Evolutionary conservation across 2,329 filamentous ascomycete genomes (phyloP).

Genomic region (Talaromyces sp.): DNA sequence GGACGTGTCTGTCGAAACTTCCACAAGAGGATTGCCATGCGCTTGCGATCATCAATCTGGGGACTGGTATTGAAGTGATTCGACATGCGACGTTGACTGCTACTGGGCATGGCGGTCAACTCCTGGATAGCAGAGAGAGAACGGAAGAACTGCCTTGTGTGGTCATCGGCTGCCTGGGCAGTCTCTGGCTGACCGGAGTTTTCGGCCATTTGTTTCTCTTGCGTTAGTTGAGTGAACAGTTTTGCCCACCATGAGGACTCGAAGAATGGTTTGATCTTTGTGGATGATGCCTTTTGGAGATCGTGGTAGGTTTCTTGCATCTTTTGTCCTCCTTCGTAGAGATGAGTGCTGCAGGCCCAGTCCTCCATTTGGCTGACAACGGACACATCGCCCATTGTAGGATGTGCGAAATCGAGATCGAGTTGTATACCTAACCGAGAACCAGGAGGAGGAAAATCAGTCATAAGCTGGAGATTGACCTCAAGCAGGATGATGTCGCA

Average conservation of each 20-base stretch:
- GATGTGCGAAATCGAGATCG: conserved; percentile 40
- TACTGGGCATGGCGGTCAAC: conserved; percentile 35
- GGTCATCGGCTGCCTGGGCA: conserved; percentile 33
- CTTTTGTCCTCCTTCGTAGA: conserved; percentile 38
- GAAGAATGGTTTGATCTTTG: conserved; percentile 43
- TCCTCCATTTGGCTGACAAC: conserved; percentile 37
- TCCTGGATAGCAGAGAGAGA: conserved; percentile 47
- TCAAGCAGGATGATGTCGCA: conserved; percentile 46
- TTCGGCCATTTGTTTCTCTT: conserved; percentile 39
- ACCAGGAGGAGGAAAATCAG: conserved; percentile 40
- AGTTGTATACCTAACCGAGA: conserved; percentile 43
- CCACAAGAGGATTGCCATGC: conserved; percentile 46
- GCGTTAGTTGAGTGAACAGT: conserved; percentile 41
- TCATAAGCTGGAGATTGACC: conserved; percentile 42
- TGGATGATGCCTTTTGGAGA: conserved; percentile 33
- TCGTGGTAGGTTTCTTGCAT: conserved; percentile 32
- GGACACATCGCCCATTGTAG: conserved; percentile 30
- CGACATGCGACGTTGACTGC: conserved; percentile 25
- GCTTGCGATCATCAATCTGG: conserved; percentile 29
- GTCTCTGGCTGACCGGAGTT: conserved; percentile 31
- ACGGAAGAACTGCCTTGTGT: conserved; percentile 36
- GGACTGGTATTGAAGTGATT: conserved; percentile 26
- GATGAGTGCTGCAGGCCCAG: conserved; percentile 43
- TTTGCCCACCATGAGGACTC: conserved; percentile 47
- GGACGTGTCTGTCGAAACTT: conserved; percentile 44